phyloP scores from a whole-genome alignment of 331 rosid genomes.

The Rhamnella rubrinervis region DNA sequence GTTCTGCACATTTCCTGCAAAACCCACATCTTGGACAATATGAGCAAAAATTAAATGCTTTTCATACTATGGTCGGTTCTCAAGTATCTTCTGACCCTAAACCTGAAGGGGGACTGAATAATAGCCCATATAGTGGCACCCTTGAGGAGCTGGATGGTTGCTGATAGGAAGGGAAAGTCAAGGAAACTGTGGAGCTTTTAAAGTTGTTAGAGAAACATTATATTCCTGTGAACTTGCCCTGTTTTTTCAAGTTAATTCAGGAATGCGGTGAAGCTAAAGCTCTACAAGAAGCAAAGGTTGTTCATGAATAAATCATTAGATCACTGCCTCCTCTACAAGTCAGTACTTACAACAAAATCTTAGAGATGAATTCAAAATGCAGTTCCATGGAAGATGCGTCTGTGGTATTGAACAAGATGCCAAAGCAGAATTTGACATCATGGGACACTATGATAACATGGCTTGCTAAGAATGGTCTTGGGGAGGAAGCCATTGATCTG shows the following conservation, averaged over 20 bases:
- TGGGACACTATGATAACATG: slow-evolving; percentile 73
- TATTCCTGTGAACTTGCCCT: slow-evolving; percentile 47
- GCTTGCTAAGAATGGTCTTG: slow-evolving; percentile 58
- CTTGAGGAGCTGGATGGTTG: slow-evolving; percentile 53
- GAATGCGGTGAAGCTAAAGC: slow-evolving; percentile 56
- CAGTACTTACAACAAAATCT: slow-evolving; percentile 54
- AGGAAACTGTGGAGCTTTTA: slow-evolving; percentile 65
- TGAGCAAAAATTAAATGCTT: slow-evolving; percentile 31
- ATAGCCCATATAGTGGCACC: slow-evolving; percentile 32
- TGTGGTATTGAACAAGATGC: slow-evolving; percentile 48
- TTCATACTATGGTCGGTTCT: slow-evolving; percentile 26
- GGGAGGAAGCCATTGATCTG: slow-evolving; percentile 67
- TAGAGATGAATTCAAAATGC: slow-evolving; percentile 71
- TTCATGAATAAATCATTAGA: slow-evolving; percentile 39
- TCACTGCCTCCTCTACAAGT: slow-evolving; percentile 47
- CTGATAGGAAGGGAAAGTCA: slow-evolving; percentile 60
- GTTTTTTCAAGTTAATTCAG: slow-evolving; percentile 42
- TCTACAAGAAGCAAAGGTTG: slow-evolving; percentile 56
- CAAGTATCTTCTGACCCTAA: slow-evolving; percentile 25
- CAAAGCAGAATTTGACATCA: slow-evolving; percentile 57
- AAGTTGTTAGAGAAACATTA: slow-evolving; percentile 40
- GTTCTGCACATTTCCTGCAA: slow-evolving; percentile 41
- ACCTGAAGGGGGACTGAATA: slow-evolving; percentile 24
- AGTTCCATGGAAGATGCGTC: slow-evolving; percentile 67
- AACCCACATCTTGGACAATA: slow-evolving; percentile 15